Base-by-base conservation (phyloP, 108 stramenopile species). In the Mediolabrus comicus region DNA sequence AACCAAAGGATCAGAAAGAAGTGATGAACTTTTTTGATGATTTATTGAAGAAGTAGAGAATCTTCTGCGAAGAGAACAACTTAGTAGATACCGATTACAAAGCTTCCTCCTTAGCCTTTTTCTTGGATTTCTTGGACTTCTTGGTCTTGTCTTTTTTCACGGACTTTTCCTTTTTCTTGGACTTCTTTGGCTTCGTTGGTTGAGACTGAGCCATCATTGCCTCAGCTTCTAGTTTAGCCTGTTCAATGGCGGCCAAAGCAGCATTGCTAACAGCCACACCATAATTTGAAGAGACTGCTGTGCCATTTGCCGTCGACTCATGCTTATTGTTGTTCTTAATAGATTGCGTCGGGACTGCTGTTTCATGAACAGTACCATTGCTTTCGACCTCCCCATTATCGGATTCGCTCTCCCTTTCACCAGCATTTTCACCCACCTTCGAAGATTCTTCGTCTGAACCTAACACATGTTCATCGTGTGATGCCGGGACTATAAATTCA, bases 211-310 rank as follows among this genome's bases (percentile, higher is more conserved):
- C 62, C 53, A 72, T 72, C 71, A 72, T 62, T 55, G 28, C 43
- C 22, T 72, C 71, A 22, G 71, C 71, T 41, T 72, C 71, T 3
- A 27, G 3, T 22, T 52, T 72, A 19, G 71, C 71, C 16, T 61
- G 61, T 53, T 72, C 71, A 43, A 72, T 72, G 62, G 71, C 71
- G 8, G 71, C 71, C 8, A 62, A 61, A 28, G 71, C 71, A 0
- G 71, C 71, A 51, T 35, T 63, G 38, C 71, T 72, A 34, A 72
- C 71, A 32, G 71, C 24, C 1, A 28, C 4, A 10, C 3, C 22
- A n/a, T 49, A 22, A 0, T 30, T 57, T 9, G 17, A 4, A 4
- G 7, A 16, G 3, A 3, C 26, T 28, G 55, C n/a, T 27, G 55
- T 28, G 17, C 56, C 29, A 57, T 57, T 57, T 9, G 32, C 8